Evolutionary conservation across 768 basidiomycete genomes (phyloP).

Genomic region (Phaeotremella skinneri): DNA sequence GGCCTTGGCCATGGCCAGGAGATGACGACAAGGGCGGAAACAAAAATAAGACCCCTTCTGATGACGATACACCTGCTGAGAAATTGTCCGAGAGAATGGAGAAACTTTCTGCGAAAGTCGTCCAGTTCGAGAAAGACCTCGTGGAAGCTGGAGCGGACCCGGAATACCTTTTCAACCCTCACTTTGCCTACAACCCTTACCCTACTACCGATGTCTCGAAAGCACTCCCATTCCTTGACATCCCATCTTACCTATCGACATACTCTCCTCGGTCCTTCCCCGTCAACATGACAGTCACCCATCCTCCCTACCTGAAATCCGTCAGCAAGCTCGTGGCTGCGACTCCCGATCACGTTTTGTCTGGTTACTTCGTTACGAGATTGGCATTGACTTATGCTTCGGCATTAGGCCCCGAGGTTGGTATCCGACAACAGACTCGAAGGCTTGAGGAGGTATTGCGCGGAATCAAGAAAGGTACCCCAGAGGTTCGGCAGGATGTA

Average conservation of each 20-base stretch:
- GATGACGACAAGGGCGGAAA: conserved; percentile 20
- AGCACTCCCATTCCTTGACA: conserved; percentile 71
- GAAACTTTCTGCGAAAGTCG: conserved; percentile 66
- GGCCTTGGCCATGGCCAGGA: conserved; percentile 60
- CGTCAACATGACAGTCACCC: conserved; percentile 71
- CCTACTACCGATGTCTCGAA: conserved; percentile 67
- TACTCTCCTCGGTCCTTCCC: conserved; percentile 73
- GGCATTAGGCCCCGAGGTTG: conserved; percentile 68
- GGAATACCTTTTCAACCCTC: conserved; percentile 65
- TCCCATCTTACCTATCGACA: conserved; percentile 79
- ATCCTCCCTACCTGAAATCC: conserved; percentile 70
- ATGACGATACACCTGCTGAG: conserved; percentile 57
- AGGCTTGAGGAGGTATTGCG: conserved; percentile 67
- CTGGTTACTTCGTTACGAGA: conserved; percentile 82
- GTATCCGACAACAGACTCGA: conserved; percentile 73
- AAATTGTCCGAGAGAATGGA: conserved; percentile 60
- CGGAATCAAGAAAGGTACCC: conserved; percentile 82
- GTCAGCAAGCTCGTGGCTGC: conserved; percentile 67
- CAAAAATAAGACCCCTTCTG: conserved; percentile 5
- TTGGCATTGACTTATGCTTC: conserved; percentile 65
- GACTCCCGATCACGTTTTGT: conserved; percentile 68
- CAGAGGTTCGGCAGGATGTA: conserved; percentile 77
- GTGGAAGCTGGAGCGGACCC: conserved; percentile 77
- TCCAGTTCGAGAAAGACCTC: conserved; percentile 73
- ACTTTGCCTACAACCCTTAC: conserved; percentile 83